Percentiles rank a stretch among this genome's conserved stretches.
These are phyloP conservation scores for Leccinum fibrillosum DNA, from an alignment of 768 basidiomycete species.

Conservation along the genomic window DNA sequence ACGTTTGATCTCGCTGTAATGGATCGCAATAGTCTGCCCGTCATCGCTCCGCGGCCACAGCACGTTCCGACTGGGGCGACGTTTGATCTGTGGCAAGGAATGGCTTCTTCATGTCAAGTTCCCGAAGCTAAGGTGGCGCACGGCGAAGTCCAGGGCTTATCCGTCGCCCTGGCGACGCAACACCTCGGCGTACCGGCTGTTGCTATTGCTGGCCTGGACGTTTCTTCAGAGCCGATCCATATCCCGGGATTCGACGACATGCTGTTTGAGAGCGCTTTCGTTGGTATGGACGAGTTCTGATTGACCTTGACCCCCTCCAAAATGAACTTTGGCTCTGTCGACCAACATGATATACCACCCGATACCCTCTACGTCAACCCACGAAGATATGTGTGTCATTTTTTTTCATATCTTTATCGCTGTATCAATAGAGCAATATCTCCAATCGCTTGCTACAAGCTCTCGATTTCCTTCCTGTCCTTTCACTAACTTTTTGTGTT, in stretches of 20 bases:
- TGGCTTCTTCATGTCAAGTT: not conserved
- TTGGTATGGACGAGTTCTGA: slow-evolving; percentile 13
- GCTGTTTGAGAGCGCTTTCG: slow-evolving; percentile 12
- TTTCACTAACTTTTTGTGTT: not conserved
- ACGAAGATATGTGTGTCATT: too few species aligned
- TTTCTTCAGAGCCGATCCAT: slow-evolving; percentile 2
- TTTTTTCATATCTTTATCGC: not conserved
- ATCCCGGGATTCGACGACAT: slow-evolving; percentile 14
- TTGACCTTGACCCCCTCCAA: not conserved
- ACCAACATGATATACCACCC: not conserved
- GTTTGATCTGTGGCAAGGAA: slow-evolving; percentile 24
- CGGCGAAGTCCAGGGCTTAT: not conserved
- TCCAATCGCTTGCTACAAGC: not conserved
- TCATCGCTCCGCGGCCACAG: slow-evolving; percentile 27
- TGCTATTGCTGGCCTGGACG: slow-evolving; percentile 7
- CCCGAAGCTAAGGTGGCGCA: not conserved
- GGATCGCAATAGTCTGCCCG: slow-evolving; percentile 13
- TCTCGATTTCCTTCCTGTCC: not conserved
- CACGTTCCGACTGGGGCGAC: not conserved
- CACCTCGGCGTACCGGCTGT: not conserved
- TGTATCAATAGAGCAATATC: slow-evolving; percentile 3
- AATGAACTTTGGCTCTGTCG: not conserved
- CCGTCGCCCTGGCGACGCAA: not conserved
- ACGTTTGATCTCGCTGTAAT: slow-evolving; percentile 23
- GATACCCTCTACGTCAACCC: not conserved